Base-by-base conservation (phyloP, 2,329 filamentous ascomycete species). In the Penicillium sp. region DNA sequence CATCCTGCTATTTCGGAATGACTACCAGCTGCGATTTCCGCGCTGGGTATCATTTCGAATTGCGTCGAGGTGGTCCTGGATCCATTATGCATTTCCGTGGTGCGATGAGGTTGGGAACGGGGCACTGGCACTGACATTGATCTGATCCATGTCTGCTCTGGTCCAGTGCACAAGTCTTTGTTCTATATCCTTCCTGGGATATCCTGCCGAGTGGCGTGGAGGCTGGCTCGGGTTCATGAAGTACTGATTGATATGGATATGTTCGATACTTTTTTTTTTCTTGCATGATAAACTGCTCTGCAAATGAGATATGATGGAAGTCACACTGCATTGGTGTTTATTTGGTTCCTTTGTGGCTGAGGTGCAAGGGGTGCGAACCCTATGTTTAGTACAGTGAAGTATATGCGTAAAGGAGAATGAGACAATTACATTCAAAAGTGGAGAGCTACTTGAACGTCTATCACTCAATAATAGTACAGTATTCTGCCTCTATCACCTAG, bases 381-480 rank as follows among this genome's bases (percentile, higher is more conserved):
- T n/a, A n/a, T n/a, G n/a, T n/a, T n/a, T n/a, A n/a, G n/a, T n/a
- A n/a, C n/a, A n/a, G n/a, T n/a, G n/a, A n/a, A n/a, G n/a, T n/a
- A n/a, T n/a, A n/a, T n/a, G n/a, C n/a, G n/a, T n/a, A n/a, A n/a
- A 18, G 19, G 18, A 14, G 36, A 35, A 42, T 22, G 30, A 14
- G 25, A 43, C 16, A 37, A 14, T 25, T 46, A 46, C 12, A 50
- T 25, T 29, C 39, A 44, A 31, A 28, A 61, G 57, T 52, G 49
- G 57, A 60, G 57, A 61, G 54, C 55, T 60, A 60, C 49, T 50
- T 52, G 44, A 45, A 38, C 47, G 53, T 54, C 52, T 58, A 55
- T 51, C 41, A 55, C 51, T 53, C 41, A 31, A 43, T 36, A 41
- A 27, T 55, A 58, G 60, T 60, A 60, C 58, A 60, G 42, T 49